These are phyloP conservation scores for Puccinia triticina DNA, from an alignment of 1,284 basidiomycete genomes.

Conservation along the genomic window DNA sequence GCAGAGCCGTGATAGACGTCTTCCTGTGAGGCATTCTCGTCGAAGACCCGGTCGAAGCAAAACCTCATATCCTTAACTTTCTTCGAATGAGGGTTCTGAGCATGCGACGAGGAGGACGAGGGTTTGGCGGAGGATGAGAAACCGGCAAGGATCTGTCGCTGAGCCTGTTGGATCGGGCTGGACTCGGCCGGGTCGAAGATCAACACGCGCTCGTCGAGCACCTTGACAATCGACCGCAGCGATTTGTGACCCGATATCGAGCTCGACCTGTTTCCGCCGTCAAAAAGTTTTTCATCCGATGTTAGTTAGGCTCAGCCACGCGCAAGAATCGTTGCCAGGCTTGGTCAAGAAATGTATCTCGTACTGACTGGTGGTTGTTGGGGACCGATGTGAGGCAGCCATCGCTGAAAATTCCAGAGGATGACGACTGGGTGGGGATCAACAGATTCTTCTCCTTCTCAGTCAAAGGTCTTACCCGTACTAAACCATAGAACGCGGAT, in stretches of 20 bases:
- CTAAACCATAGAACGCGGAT: constrained; percentile 62
- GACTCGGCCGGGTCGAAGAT: constrained; percentile 94
- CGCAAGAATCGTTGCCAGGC: background rate
- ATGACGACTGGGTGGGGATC: constrained; percentile 65
- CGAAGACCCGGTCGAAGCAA: constrained; percentile 90
- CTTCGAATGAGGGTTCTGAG: constrained; percentile 50
- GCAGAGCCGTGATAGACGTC: constrained; percentile 84
- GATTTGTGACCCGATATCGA: constrained; percentile 36
- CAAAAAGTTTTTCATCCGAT: background rate
- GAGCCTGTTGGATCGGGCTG: constrained; percentile 64
- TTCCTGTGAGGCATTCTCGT: constrained; percentile 74
- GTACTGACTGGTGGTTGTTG: constrained; percentile 31
- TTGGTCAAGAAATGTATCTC: background rate
- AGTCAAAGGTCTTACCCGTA: constrained; percentile 86
- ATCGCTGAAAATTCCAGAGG: constrained; percentile 75
- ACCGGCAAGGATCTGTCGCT: constrained; percentile 45
- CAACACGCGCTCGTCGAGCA: constrained; percentile 66
- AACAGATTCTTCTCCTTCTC: constrained; percentile 78
- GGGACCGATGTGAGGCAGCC: constrained; percentile 73
- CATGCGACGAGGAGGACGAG: background rate
- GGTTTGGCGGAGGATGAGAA: constrained; percentile 21
- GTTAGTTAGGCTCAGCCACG: background rate
- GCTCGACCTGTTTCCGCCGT: background rate
- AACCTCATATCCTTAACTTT: constrained; percentile 66
- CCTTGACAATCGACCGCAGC: constrained; percentile 57